A percentile compares a stretch with the other conserved stretches of the same genome.
These are phyloP conservation scores for Apophysomyces ossiformis DNA, from an alignment of 371 early-diverging fungal genomes.

Conservation along the genomic window DNA sequence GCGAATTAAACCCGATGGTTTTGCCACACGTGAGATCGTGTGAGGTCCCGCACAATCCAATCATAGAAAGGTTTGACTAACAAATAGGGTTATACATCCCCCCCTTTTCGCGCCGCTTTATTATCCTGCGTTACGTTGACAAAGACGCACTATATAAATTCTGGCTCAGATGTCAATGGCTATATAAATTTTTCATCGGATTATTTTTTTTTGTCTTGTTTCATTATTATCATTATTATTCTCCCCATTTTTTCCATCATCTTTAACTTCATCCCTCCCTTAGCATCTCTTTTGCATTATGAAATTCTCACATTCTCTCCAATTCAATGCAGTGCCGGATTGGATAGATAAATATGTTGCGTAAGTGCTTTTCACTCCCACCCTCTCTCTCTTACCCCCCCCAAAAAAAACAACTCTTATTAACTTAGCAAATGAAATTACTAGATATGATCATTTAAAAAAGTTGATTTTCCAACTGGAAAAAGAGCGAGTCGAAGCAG, in stretches of 20 bases:
- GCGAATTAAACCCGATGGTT: conserved; percentile 7
- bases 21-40: conserved; percentile 12
- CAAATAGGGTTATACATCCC: background rate
- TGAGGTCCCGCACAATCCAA: background rate
- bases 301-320: conserved; percentile 90
- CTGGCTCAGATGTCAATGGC: conserved; percentile 6
- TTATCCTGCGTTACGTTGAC: background rate
- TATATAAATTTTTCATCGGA: background rate
- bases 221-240: conserved; percentile 6
- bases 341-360: conserved; percentile 85
- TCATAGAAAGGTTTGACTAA: background rate
- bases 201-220: conserved; percentile 8
- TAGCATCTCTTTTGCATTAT: conserved; percentile 42
- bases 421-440: conserved; percentile 3
- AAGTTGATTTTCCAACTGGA: conserved; percentile 89
- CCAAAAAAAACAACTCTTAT: background rate
- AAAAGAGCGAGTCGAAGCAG: conserved; percentile 75
- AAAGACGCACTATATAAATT: background rate
- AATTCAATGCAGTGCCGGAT: conserved; percentile 90
- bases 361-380: conserved; percentile 36
- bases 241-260: conserved; percentile 4
- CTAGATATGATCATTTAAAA: conserved; percentile 85
- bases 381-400: background rate
- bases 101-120: conserved; percentile 1
- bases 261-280: conserved; percentile 2